Evolutionary conservation across 768 basidiomycete species (phyloP).

Genomic region (Russula virescens): DNA sequence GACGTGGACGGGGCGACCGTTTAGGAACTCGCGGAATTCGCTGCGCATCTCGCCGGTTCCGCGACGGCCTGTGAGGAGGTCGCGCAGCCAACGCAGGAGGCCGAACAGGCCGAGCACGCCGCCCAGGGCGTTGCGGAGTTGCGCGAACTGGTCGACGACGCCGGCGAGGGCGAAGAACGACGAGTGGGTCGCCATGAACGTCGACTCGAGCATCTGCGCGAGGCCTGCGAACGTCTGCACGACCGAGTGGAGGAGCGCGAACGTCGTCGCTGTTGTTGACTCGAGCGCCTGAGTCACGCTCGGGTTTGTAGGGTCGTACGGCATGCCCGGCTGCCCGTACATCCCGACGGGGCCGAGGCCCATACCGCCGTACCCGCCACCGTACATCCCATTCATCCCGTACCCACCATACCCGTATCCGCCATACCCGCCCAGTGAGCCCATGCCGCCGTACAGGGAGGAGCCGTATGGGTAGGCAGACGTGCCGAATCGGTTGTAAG

Average conservation of each 20-base stretch:
- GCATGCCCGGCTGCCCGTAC: constrained; percentile 34
- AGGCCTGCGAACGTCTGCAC: constrained; percentile 94
- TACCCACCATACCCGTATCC: constrained; percentile 29
- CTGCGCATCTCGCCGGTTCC: constrained; percentile 40
- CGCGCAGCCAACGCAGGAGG: constrained; percentile 78
- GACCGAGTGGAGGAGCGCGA: constrained; percentile 87
- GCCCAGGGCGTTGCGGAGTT: constrained; percentile 86
- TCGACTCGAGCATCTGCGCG: constrained; percentile 95
- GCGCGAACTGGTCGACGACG: constrained; percentile 91
- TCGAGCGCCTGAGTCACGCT: constrained; percentile 86
- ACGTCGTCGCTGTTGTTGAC: constrained; percentile 85
- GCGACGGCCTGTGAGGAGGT: constrained; percentile 46
- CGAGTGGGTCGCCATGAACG: constrained; percentile 95
- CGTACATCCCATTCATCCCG: constrained; percentile 30
- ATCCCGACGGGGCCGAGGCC: constrained; percentile 39
- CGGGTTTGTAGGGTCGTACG: constrained; percentile 47
- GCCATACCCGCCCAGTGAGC: constrained; percentile 37
- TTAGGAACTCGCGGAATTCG: constrained; percentile 76
- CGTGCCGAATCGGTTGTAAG: constrained; percentile 38
- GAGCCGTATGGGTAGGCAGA: constrained; percentile 37
- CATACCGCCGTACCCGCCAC: constrained; percentile 36
- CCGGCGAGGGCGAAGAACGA: constrained; percentile 96
- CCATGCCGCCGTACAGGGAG: constrained; percentile 40
- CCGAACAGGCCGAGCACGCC: constrained; percentile 93
- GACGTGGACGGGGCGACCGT: constrained; percentile 53